Evolutionary conservation across 2,329 filamentous ascomycete genomes (phyloP), one percentile per base, ranked within the genome.

Genomic region (Alternaria infectoria): DNA sequence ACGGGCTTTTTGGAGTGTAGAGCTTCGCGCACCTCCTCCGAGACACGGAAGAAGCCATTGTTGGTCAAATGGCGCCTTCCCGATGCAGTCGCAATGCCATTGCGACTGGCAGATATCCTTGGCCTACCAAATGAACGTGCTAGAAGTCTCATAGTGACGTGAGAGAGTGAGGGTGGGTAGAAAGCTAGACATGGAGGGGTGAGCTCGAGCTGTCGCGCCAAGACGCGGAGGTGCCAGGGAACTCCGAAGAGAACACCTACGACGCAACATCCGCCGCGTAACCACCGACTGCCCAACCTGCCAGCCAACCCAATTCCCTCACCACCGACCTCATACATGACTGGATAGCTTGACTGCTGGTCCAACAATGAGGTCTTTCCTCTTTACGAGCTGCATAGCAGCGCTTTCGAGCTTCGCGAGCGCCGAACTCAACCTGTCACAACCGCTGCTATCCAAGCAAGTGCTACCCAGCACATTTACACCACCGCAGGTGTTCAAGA

Each of bases 401-500:
- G 86, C 86, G 71, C 83, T 89, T 87, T 88, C 88, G 76, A 84
- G 89, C 76, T 79, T 88, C 72, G 85, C 86, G 64, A 80, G 81
- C 62, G 83, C 86, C 70, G 84, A 86, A 61, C 87, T 88, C 68
- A 88, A 88, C 79, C 80, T 86, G 74, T 85, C 84, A 59, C 83
- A 89, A 65, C 88, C 89, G 46, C 81, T 87, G 71, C 85, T 78
- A 50, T 85, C 81, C 43, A 82, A 77, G 69, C 81, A 83, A 72
- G 81, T 86, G 74, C 81, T 85, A 40, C 77, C 83, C 25, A 77
- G 76, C 69, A 79, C 77, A 65, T 97, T 97, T 84, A 91, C 88
- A 81, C 93, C 95, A 57, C 91, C 94, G 13, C 92, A 93, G 79
- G 92, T 94, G 70, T 99, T 97, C 85, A 93, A 94, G 83, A 97